Evolutionary conservation across 805 yeast genomes (phyloP).

Genomic region (Nakazawaea ishiwadae): DNA sequence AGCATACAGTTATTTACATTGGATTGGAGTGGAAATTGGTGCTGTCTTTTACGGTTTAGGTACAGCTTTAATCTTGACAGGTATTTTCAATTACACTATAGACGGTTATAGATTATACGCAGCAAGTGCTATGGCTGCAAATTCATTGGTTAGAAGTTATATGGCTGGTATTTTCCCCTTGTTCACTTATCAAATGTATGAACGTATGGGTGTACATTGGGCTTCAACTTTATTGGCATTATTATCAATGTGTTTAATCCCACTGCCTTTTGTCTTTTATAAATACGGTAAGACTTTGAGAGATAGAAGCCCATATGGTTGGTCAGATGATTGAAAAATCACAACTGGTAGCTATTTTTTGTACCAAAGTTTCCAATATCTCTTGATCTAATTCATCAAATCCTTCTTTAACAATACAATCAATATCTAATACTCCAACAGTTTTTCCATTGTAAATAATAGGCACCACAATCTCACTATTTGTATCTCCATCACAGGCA

Average conservation of each 20-base stretch:
- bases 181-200: constrained; percentile 54
- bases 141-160: constrained; percentile 45
- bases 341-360: constrained; percentile 47
- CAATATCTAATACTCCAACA: constrained; percentile 84
- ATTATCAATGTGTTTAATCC: constrained; percentile 43
- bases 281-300: constrained; percentile 39
- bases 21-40: constrained; percentile 49
- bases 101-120: constrained; percentile 44
- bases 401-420: constrained; percentile 61
- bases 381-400: constrained; percentile 61
- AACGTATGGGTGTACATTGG: constrained; percentile 52
- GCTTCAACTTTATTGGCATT: constrained; percentile 51
- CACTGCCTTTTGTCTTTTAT: constrained; percentile 52
- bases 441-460: constrained; percentile 35
- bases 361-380: constrained; percentile 57
- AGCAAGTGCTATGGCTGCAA: constrained; percentile 48
- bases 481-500: constrained; percentile 95
- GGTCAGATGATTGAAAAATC: constrained; percentile 38
- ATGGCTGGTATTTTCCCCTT: constrained; percentile 57
- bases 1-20: constrained; percentile 43
- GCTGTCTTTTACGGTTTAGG: constrained; percentile 37
- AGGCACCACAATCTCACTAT: constrained; percentile 92
- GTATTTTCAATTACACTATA: constrained; percentile 33
- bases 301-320: constrained; percentile 43
- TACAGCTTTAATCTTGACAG: constrained; percentile 36